Percentiles rank a stretch among this genome's conserved stretches.
phyloP scores from a whole-genome alignment of 805 yeast species.

The Teunomyces stri region DNA sequence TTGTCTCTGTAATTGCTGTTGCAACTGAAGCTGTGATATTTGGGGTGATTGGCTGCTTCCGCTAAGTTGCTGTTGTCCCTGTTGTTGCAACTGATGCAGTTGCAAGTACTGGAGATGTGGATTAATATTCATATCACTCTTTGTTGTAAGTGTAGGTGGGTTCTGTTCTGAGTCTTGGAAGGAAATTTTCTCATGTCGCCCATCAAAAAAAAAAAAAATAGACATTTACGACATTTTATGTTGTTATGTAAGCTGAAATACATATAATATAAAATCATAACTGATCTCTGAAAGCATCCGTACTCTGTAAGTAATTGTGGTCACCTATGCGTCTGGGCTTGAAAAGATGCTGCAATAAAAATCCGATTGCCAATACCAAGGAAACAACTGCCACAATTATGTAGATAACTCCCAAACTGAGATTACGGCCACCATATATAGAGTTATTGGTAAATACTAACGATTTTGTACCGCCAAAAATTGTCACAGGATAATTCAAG shows the following conservation, averaged over 20 bases:
- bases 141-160: neutral
- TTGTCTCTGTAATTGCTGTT: conserved; percentile 15
- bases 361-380: conserved; percentile 66
- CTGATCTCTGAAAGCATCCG: conserved; percentile 23
- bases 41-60: conserved; percentile 32
- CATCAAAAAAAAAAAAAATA: neutral
- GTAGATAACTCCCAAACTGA: conserved; percentile 81
- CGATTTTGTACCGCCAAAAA: conserved; percentile 88
- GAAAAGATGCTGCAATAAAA: conserved; percentile 76
- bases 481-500: conserved; percentile 75
- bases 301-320: conserved; percentile 53
- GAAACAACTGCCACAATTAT: conserved; percentile 79
- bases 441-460: conserved; percentile 78
- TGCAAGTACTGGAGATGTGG: conserved; percentile 45
- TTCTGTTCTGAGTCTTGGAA: neutral
- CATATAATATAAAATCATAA: conserved; percentile 10
- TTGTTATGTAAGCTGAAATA: neutral
- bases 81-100: conserved; percentile 27
- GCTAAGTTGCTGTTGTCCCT: conserved; percentile 17
- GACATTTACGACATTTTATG: conserved; percentile 1
- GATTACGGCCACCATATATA: conserved; percentile 83
- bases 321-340: conserved; percentile 86
- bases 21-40: conserved; percentile 29
- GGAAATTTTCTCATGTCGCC: conserved; percentile 3
- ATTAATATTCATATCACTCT: conserved; percentile 33